These are phyloP conservation scores for Aspergillus pseudoterreus DNA, from an alignment of 2,329 filamentous ascomycete species.

Conservation along the genomic window DNA sequence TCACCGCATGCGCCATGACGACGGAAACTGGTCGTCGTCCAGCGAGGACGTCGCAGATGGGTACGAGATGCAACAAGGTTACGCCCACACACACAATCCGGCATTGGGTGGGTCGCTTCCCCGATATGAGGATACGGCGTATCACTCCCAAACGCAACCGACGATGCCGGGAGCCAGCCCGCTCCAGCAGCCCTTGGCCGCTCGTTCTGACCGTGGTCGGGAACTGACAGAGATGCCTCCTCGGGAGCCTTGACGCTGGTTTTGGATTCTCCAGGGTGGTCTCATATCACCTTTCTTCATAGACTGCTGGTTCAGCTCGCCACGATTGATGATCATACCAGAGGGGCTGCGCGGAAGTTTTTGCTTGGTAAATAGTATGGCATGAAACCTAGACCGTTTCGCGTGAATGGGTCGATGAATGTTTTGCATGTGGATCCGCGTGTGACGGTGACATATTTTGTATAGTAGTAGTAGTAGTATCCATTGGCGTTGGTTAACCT, in stretches of 20 bases:
- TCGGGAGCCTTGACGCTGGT: slow-evolving; percentile 8
- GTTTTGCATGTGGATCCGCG: no score
- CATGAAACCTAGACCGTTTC: no score
- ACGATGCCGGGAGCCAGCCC: slow-evolving; percentile 6
- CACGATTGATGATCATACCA: slow-evolving; percentile 2
- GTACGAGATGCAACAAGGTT: slow-evolving; percentile 36
- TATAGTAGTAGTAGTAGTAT: no score
- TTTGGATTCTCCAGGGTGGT: neutral
- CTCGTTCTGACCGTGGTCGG: slow-evolving; percentile 13
- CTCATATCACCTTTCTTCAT: neutral
- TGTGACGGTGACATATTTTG: no score
- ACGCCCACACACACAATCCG: slow-evolving; percentile 22
- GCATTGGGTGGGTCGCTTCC: slow-evolving; percentile 15
- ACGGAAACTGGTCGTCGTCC: slow-evolving; percentile 33
- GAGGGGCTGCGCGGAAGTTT: neutral
- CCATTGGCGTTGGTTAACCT: no score
- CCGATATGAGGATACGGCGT: slow-evolving; percentile 27
- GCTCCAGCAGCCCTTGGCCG: slow-evolving; percentile 6
- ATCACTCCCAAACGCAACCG: slow-evolving; percentile 22
- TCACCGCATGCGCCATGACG: slow-evolving; percentile 27
- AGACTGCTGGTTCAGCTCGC: neutral
- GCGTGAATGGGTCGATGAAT: no score
- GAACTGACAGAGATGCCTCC: slow-evolving; percentile 17
- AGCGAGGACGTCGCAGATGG: slow-evolving; percentile 35
- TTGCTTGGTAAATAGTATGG: neutral